These are phyloP conservation scores for Kwoniella botswanensis DNA, from an alignment of 768 basidiomycete species.

Conservation along the genomic window DNA sequence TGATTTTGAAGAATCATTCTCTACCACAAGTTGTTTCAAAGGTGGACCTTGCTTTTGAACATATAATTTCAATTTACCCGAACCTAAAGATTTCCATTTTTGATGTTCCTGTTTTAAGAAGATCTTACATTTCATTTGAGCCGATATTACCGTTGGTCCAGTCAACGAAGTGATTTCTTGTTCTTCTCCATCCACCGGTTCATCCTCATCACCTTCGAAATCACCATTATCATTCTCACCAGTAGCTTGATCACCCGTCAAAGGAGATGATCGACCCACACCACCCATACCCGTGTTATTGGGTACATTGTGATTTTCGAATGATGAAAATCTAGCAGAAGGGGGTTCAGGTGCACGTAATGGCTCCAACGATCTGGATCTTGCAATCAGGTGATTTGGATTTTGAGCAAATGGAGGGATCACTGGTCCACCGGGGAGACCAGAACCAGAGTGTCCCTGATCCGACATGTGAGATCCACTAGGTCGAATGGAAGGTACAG, in stretches of 20 bases:
- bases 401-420: conserved; percentile 3
- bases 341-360: conserved; percentile 49
- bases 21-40: conserved; percentile 94
- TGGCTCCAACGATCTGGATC: conserved; percentile 58
- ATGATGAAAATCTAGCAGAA: conserved; percentile 49
- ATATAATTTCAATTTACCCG: conserved; percentile 85
- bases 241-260: conserved; percentile 4
- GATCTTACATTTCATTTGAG: conserved; percentile 97
- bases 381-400: conserved; percentile 29
- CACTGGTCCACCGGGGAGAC: not conserved
- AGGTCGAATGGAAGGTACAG: conserved; percentile 38
- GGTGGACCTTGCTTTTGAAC: conserved; percentile 76
- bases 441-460: conserved; percentile 11
- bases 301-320: conserved; percentile 33
- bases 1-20: conserved; percentile 73
- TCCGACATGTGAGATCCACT: conserved; percentile 44
- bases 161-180: conserved; percentile 63
- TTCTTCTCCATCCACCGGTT: conserved; percentile 39
- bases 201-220: conserved; percentile 41
- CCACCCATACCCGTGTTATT: conserved; percentile 4
- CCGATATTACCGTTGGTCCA: conserved; percentile 78
- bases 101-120: conserved; percentile 89
- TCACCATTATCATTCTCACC: not conserved
- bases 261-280: conserved; percentile 11
- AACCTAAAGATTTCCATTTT: conserved; percentile 96